These are phyloP conservation scores for Fusarium nygamai DNA, from an alignment of 2,329 filamentous ascomycete species.

Conservation along the genomic window DNA sequence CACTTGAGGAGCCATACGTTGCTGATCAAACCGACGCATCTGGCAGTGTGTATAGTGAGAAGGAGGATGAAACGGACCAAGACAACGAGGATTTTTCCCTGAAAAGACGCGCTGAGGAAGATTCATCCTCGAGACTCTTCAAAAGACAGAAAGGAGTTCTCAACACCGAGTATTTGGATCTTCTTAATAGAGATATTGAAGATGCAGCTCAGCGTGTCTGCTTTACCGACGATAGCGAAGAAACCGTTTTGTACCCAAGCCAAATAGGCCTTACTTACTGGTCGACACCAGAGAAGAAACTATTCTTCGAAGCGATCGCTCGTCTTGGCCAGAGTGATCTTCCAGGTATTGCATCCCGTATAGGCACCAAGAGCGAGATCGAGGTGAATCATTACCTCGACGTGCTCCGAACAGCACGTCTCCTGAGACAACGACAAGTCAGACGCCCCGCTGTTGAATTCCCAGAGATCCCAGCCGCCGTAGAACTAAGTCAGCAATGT, in stretches of 20 bases:
- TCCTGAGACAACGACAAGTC: slow-evolving; percentile 52
- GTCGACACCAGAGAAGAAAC: slow-evolving; percentile 75
- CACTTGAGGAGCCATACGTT: neutral
- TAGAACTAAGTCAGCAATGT: slow-evolving; percentile 75
- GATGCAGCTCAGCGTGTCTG: slow-evolving; percentile 57
- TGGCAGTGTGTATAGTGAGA: slow-evolving; percentile 24
- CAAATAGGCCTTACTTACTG: slow-evolving; percentile 78
- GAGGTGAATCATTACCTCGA: slow-evolving; percentile 78
- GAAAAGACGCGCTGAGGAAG: slow-evolving; percentile 46
- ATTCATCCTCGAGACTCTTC: slow-evolving; percentile 46
- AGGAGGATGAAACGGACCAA: slow-evolving; percentile 13
- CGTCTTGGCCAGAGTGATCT: slow-evolving; percentile 72
- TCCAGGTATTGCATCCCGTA: slow-evolving; percentile 66
- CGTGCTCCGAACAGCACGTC: slow-evolving; percentile 64
- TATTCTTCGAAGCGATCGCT: slow-evolving; percentile 73
- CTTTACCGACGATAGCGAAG: slow-evolving; percentile 43
- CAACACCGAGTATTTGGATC: slow-evolving; percentile 58
- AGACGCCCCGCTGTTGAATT: slow-evolving; percentile 51
- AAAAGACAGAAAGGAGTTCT: slow-evolving; percentile 58
- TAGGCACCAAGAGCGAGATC: slow-evolving; percentile 76
- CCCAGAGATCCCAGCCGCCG: slow-evolving; percentile 74
- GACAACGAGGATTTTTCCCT: slow-evolving; percentile 31
- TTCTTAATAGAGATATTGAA: slow-evolving; percentile 68
- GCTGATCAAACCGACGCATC: slow-evolving; percentile 14
- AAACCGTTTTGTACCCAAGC: slow-evolving; percentile 48